Percentiles rank a stretch among this genome's conserved stretches.
phyloP scores from a whole-genome alignment of 495 filamentous ascomycete species.

The Hyaloscypha bicolor region DNA sequence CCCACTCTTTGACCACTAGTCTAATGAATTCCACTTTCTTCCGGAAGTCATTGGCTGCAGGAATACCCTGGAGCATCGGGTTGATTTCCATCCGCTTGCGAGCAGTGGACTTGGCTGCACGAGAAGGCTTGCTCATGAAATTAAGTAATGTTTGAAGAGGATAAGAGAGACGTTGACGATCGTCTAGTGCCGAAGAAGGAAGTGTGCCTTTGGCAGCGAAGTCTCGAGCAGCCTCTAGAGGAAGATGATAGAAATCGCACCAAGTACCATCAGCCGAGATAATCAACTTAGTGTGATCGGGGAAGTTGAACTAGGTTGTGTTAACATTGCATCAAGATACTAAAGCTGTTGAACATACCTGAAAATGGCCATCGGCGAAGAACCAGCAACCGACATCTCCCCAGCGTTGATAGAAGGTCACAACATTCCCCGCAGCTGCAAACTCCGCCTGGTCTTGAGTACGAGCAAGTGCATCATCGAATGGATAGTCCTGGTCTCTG shows the following conservation, averaged over 20 bases:
- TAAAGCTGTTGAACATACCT: conserved; percentile 50
- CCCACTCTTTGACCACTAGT: conserved; percentile 71
- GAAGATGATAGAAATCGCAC: conserved; percentile 85
- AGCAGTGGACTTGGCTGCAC: conserved; percentile 44
- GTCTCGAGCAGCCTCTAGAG: conserved; percentile 64
- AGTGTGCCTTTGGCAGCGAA: conserved; percentile 64
- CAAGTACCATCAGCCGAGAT: conserved; percentile 73
- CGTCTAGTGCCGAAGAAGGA: conserved; percentile 64
- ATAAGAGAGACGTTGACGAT: conserved; percentile 60
- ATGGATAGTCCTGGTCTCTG: conserved; percentile 50
- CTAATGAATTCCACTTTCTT: conserved; percentile 77
- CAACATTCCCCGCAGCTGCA: conserved; percentile 59
- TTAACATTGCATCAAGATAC: conserved; percentile 8
- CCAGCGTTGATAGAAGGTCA: conserved; percentile 87
- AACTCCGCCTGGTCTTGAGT: conserved; percentile 48
- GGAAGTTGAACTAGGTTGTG: conserved; percentile 79
- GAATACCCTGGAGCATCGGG: conserved; percentile 60
- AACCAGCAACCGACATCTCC: conserved; percentile 89
- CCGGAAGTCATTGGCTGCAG: conserved; percentile 78
- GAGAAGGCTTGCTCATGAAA: conserved; percentile 46
- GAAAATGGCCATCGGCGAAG: conserved; percentile 84
- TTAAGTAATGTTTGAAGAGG: conserved; percentile 61
- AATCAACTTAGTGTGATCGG: conserved; percentile 93
- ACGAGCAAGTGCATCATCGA: conserved; percentile 49
- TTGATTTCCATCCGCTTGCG: conserved; percentile 52